Evolutionary conservation across 805 yeast genomes (phyloP), one percentile per base, ranked within the genome.

Genomic region (Brettanomyces bruxellensis): DNA sequence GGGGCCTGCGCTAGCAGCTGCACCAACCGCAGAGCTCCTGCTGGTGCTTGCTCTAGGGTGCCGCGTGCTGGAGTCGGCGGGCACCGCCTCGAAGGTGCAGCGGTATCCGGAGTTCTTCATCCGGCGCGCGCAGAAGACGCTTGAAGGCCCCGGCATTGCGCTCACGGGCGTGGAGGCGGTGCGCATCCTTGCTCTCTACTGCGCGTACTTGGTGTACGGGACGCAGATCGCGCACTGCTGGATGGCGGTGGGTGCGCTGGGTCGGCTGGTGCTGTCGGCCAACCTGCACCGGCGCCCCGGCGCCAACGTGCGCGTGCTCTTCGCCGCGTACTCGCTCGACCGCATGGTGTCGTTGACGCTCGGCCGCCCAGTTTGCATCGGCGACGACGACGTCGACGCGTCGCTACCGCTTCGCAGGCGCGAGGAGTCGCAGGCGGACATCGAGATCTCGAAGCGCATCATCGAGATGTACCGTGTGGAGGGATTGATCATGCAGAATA

Each of bases 211-310:
- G n/a, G 9, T 40, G 1, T 24, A 13, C 13, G 39, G 43, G 37
- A 25, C 41, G n/a, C 18, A 44, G 40, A 25, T 39, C 14, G 40
- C 44, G 18, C 32, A n/a, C 6, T 22, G 40, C 24, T 49, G 49
- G 45, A 47, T 47, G 39, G 73, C 24, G 67, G 79, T 1, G 76
- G 81, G 82, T 71, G 74, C 36, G 64, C 76, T 23, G 70, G 72
- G 45, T 79, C 81, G 1, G 55, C 73, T 23, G 60, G 74, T 30
- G 2, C 46, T 60, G 32, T 52, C 50, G 4, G 55, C 51, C 13
- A 66, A 62, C 43, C 55, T 59, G 45, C 61, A 53, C 46, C 55
- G 47, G 22, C 54, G 61, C 57, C 55, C 64, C 23, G 57, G 13
- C 23, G 23, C 38, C n/a, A 18, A 18, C 13, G 38, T n/a, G 38